phyloP scores from a whole-genome alignment of 352 stramenopile genomes.

The Sclerospora graminicola region DNA sequence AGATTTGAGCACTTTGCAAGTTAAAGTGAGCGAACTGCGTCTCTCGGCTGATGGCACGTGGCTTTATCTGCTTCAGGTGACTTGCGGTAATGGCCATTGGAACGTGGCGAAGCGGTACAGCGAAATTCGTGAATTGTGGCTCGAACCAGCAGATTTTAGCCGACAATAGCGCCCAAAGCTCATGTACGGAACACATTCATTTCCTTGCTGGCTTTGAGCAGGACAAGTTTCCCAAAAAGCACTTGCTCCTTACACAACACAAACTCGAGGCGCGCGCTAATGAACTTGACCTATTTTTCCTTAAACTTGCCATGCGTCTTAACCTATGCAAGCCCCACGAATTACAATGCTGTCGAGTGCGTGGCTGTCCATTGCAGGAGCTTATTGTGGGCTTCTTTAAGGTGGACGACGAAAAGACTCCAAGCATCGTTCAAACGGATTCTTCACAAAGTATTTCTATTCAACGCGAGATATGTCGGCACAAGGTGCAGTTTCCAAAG shows the following conservation, averaged over 20 bases:
- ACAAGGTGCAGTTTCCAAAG: constrained; percentile 22
- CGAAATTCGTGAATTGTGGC: constrained; percentile 65
- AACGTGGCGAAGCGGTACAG: constrained; percentile 51
- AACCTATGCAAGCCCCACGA: constrained; percentile 46
- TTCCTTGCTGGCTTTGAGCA: constrained; percentile 53
- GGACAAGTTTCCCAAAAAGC: constrained; percentile 73
- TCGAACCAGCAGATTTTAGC: constrained; percentile 25
- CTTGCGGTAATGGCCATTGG: constrained; percentile 36
- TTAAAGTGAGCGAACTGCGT: constrained; percentile 44
- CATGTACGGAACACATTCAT: constrained; percentile 50
- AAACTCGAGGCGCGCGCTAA: constrained; percentile 41
- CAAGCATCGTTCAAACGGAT: not conserved
- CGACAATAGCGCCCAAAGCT: constrained; percentile 8
- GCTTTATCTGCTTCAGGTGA: constrained; percentile 58
- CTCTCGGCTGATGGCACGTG: constrained; percentile 47
- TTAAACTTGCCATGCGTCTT: constrained; percentile 52
- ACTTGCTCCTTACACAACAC: constrained; percentile 54
- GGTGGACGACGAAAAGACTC: constrained; percentile 14
- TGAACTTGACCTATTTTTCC: constrained; percentile 50
- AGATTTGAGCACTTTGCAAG: constrained; percentile 44
- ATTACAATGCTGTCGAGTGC: constrained; percentile 30
- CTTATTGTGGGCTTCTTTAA: constrained; percentile 47
- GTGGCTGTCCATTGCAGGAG: constrained; percentile 32
- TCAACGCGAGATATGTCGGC: constrained; percentile 9
- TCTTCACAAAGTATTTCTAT: constrained; percentile 23